Percentiles rank a stretch among this genome's conserved stretches.
phyloP scores from a whole-genome alignment of 2,329 filamentous ascomycete species.

The Coleophoma eucalyptorum region DNA sequence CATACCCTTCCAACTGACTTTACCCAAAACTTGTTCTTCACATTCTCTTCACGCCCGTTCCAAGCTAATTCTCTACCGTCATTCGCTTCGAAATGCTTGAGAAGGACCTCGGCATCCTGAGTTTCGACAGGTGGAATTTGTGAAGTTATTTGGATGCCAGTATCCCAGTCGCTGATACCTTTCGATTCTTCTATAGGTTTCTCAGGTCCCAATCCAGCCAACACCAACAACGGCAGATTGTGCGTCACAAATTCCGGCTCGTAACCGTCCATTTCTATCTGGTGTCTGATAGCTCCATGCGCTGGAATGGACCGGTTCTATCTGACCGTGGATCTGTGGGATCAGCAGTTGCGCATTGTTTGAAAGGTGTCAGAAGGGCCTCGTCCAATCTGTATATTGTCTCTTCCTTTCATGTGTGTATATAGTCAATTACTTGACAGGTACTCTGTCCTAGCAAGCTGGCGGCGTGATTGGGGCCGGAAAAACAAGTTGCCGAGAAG shows the following conservation, averaged over 20 bases:
- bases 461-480: too few relatives aligned
- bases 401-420: too few relatives aligned
- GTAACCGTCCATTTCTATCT: constrained; percentile 68
- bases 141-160: constrained; percentile 59
- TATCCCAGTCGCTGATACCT: constrained; percentile 13
- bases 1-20: constrained; percentile 78
- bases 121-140: constrained; percentile 65
- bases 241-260: constrained; percentile 77
- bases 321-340: too few relatives aligned
- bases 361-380: too few relatives aligned
- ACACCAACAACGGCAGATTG: constrained; percentile 79
- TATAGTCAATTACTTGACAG: too few relatives aligned
- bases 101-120: constrained; percentile 60
- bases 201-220: constrained; percentile 67
- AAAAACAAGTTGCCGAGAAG: too few relatives aligned
- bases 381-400: too few relatives aligned
- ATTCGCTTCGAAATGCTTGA: constrained; percentile 60
- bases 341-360: too few relatives aligned
- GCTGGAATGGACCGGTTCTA: background rate
- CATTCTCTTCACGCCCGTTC: constrained; percentile 51
- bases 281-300: constrained; percentile 19
- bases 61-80: constrained; percentile 65
- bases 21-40: constrained; percentile 59
- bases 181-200: constrained; percentile 29
- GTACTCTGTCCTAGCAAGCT: too few relatives aligned